Percentiles rank a stretch among this genome's conserved stretches.
These are phyloP conservation scores for Cercospora sesami DNA, from an alignment of 2,329 filamentous ascomycete genomes.

Conservation along the genomic window DNA sequence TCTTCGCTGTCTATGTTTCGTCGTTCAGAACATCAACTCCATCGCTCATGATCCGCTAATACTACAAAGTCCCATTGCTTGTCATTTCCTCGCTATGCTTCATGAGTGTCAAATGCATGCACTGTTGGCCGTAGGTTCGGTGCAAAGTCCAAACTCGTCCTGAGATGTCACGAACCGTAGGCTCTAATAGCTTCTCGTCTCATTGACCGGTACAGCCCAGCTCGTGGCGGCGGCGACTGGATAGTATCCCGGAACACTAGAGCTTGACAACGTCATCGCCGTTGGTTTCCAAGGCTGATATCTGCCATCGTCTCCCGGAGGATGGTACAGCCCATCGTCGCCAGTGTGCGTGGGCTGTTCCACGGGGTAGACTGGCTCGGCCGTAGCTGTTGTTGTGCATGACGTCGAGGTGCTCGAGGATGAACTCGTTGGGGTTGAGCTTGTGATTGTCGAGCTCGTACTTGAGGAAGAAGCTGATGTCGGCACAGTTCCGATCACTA, in stretches of 20 bases:
- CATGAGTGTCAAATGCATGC: neutral
- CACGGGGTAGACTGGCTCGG: conserved; percentile 5
- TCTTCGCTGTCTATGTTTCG: neutral
- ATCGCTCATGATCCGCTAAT: neutral
- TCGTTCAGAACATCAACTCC: neutral
- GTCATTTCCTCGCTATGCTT: neutral
- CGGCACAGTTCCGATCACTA: neutral
- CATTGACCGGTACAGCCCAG: conserved; percentile 15
- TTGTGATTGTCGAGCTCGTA: conserved; percentile 2
- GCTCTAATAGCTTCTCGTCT: conserved; percentile 9
- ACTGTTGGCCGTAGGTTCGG: neutral
- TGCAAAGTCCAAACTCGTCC: neutral
- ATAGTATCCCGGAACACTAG: neutral
- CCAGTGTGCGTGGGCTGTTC: conserved; percentile 1
- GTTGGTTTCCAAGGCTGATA: neutral
- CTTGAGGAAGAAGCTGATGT: neutral
- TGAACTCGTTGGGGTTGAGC: neutral
- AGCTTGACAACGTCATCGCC: conserved; percentile 5
- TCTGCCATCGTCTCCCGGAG: neutral
- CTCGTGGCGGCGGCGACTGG: conserved; percentile 3
- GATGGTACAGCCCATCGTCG: conserved; percentile 10
- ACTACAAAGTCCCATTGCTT: neutral
- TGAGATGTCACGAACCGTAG: too few relatives aligned
- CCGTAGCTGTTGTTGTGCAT: neutral
- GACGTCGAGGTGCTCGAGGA: neutral